These are phyloP conservation scores for Salvia miltiorrhiza DNA, from an alignment of 257 asterid species.

Conservation along the genomic window DNA sequence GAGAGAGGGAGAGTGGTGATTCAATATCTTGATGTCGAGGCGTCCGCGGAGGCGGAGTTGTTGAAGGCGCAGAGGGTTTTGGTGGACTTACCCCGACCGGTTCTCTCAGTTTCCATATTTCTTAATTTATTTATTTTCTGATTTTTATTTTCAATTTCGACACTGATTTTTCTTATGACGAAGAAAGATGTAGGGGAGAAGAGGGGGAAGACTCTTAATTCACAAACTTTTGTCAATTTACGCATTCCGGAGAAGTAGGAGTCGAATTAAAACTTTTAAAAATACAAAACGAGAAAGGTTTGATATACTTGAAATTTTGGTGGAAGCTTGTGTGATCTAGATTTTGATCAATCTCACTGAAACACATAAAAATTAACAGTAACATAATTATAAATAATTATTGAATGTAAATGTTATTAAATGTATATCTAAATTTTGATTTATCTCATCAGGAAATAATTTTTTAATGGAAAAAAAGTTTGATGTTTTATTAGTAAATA, in stretches of 20 bases:
- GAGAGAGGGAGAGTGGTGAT: conserved; percentile 13
- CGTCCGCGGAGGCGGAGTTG: conserved; percentile 18
- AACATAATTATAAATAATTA: too few relatives aligned
- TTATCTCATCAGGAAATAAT: too few relatives aligned
- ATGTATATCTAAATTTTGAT: too few relatives aligned
- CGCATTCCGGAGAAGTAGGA: neutral
- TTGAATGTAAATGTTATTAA: too few relatives aligned
- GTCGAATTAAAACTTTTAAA: neutral
- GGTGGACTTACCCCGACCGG: neutral
- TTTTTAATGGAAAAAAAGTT: too few relatives aligned
- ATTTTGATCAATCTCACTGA: too few relatives aligned
- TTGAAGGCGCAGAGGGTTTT: conserved; percentile 13
- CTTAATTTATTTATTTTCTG: neutral
- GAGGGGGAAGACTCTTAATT: neutral
- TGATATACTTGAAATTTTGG: too few relatives aligned
- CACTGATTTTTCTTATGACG: neutral
- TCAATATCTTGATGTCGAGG: conserved; percentile 12
- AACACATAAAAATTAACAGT: too few relatives aligned
- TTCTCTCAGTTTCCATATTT: neutral
- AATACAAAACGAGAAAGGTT: too few relatives aligned
- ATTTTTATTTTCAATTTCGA: neutral
- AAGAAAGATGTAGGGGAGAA: neutral
- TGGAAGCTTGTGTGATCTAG: too few relatives aligned
- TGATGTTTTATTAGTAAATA: too few relatives aligned
- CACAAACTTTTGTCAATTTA: neutral